Evolutionary conservation across 345 rosid genomes (phyloP).

Genomic region (Eucalyptus camaldulensis): DNA sequence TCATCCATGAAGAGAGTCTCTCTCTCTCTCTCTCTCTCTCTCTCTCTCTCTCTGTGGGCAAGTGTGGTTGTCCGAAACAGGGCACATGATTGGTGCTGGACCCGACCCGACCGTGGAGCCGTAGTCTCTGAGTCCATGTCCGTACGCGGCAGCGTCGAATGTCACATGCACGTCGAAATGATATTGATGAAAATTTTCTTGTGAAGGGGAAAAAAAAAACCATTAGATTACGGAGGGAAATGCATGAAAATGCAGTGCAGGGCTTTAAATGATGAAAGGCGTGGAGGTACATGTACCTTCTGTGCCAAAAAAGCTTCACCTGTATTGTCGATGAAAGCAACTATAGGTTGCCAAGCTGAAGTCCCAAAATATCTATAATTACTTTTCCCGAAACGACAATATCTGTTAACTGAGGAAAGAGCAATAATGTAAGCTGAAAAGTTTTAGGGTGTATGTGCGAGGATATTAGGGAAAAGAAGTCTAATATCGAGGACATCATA

Average conservation of each 20-base stretch:
- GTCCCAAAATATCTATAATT: background rate
- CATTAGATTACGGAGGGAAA: background rate
- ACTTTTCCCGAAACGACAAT: background rate
- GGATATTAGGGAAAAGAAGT: background rate
- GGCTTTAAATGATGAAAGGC: background rate
- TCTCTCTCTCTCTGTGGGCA: background rate
- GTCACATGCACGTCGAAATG: background rate
- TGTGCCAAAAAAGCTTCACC: background rate
- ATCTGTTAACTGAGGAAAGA: background rate
- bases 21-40: background rate
- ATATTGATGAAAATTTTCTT: background rate
- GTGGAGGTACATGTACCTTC: background rate
- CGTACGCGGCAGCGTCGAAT: slow-evolving; percentile 23
- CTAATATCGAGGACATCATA: background rate
- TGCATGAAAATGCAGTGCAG: background rate
- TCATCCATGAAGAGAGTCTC: background rate
- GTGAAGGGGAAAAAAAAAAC: background rate
- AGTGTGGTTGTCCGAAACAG: background rate
- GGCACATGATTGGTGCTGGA: slow-evolving; percentile 14
- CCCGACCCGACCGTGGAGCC: slow-evolving; percentile 4
- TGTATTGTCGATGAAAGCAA: background rate
- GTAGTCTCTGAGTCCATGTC: slow-evolving; percentile 12
- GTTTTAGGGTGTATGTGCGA: background rate
- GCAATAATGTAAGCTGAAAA: background rate
- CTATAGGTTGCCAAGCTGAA: background rate